phyloP scores from a whole-genome alignment of 768 basidiomycete species.

The Tephrocybe sp. region DNA sequence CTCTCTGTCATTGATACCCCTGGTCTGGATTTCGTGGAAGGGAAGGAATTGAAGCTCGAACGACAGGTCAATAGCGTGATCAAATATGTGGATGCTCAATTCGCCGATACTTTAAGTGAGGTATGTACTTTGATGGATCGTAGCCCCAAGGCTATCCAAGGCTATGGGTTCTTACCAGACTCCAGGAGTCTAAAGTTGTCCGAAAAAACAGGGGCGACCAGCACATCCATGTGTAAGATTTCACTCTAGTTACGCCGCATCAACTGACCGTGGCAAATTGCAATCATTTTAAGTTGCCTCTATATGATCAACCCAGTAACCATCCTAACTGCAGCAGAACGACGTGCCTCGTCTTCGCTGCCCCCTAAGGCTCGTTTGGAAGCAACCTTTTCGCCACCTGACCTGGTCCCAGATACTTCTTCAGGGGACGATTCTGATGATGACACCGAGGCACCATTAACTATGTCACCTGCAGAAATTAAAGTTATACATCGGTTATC shows the following conservation, averaged over 20 bases:
- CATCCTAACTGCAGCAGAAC: conserved; percentile 55
- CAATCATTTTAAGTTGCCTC: conserved; percentile 56
- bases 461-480: conserved; percentile 78
- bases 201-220: conserved; percentile 87
- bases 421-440: conserved; percentile 50
- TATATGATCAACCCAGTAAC: conserved; percentile 83
- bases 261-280: conserved; percentile 16
- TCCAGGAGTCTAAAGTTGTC: conserved; percentile 86
- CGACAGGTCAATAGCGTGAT: conserved; percentile 73
- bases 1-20: conserved; percentile 87
- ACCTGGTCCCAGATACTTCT: conserved; percentile 55
- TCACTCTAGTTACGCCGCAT: conserved; percentile 10
- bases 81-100: conserved; percentile 79
- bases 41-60: conserved; percentile 76
- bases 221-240: conserved; percentile 80
- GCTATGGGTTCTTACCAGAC: too few relatives aligned
- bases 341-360: conserved; percentile 47
- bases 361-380: conserved; percentile 66
- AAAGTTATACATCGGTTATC: conserved; percentile 77
- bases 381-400: conserved; percentile 59
- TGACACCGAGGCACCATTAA: conserved; percentile 48
- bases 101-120: conserved; percentile 86
- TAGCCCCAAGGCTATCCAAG: too few relatives aligned
- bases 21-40: conserved; percentile 73
- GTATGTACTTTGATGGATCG: conserved; percentile 45